Conservation (phyloP, 1,284 basidiomycete genomes). For the Rhodotorula sp. region DNA sequence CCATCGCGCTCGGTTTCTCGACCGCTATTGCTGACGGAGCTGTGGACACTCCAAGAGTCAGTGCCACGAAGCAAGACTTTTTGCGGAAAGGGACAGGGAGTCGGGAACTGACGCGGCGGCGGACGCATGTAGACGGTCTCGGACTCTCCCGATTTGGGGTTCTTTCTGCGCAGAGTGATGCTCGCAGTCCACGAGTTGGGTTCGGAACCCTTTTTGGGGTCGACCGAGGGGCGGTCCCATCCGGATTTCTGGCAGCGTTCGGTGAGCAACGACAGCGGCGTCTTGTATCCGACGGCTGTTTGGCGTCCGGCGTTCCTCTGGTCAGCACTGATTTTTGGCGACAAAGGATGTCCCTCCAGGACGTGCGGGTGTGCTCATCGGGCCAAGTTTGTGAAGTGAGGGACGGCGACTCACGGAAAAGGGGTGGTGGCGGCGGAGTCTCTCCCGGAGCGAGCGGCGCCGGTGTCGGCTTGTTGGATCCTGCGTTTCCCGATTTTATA, state of each 20-base stretch:
- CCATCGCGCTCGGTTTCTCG: constrained; percentile 58
- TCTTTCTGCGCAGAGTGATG: constrained; percentile 63
- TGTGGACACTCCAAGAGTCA: constrained; percentile 46
- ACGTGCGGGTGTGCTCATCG: too few species aligned
- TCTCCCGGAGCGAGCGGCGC: constrained; percentile 39
- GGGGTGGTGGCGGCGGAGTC: constrained; percentile 51
- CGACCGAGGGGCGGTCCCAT: constrained; percentile 75
- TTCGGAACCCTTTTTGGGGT: constrained; percentile 59
- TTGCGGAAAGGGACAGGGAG: neutral
- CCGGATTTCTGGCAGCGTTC: constrained; percentile 76
- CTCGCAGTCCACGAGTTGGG: constrained; percentile 60
- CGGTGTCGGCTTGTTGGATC: constrained; percentile 63
- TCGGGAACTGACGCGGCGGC: constrained; percentile 49
- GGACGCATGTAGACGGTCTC: constrained; percentile 73
- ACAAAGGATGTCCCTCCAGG: too few species aligned
- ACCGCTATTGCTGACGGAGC: constrained; percentile 54
- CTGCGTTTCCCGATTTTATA: constrained; percentile 80
- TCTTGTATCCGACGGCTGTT: constrained; percentile 68
- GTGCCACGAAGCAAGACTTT: neutral
- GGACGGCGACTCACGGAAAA: constrained; percentile 59
- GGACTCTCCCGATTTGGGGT: constrained; percentile 63
- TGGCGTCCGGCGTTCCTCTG: neutral
- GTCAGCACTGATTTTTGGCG: too few species aligned
- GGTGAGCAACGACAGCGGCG: constrained; percentile 69
- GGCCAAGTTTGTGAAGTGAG: too few species aligned